Evolutionary conservation across 78 protist species (phyloP).

Genomic region (Dictyostelium discoideum): dicty_2.7 NC_007090.3:3274501-3275000

Average conservation of each 20-base stretch:
- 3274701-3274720: constrained; percentile 46
- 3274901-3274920: too few species aligned
- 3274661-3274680: constrained; percentile 44
- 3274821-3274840: too few species aligned
- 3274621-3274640: constrained; percentile 41
- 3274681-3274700: constrained; percentile 61
- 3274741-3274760: constrained; percentile 1
- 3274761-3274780: not conserved
- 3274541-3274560: too few species aligned
- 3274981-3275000: not conserved
- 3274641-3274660: constrained; percentile 42
- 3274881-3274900: too few species aligned
- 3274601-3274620: constrained; percentile 33
- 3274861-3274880: not conserved
- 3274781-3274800: not conserved
- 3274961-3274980: constrained; percentile 32
- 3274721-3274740: constrained; percentile 45
- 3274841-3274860: not conserved
- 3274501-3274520: too few species aligned
- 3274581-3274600: constrained; percentile 21
- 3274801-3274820: too few species aligned
- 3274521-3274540: too few species aligned
- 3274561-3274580: not conserved
- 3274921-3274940: too few species aligned
- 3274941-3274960: constrained; percentile 47